Conservation (phyloP, 2,329 filamentous ascomycete species). For the Microdochium nivale region DNA sequence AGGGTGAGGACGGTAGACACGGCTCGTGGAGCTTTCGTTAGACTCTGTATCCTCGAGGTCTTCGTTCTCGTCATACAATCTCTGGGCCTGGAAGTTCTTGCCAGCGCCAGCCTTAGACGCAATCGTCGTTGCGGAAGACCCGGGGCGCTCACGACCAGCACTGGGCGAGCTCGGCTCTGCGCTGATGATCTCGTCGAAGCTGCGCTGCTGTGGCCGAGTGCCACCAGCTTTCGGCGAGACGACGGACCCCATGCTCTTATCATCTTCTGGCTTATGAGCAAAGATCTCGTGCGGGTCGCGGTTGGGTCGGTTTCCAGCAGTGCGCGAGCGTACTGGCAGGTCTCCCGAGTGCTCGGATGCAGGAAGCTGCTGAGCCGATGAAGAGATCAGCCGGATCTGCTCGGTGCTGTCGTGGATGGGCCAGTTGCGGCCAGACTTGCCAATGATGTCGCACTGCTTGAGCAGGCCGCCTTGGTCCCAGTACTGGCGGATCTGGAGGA, state of each 20-base stretch:
- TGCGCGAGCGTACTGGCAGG: slow-evolving; percentile 34
- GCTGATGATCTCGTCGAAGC: slow-evolving; percentile 64
- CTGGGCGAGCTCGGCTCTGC: slow-evolving; percentile 31
- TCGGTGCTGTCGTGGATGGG: slow-evolving; percentile 83
- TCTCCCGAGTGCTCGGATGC: slow-evolving; percentile 25
- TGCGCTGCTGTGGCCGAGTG: slow-evolving; percentile 54
- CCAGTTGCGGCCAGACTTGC: slow-evolving; percentile 85
- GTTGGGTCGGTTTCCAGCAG: slow-evolving; percentile 43
- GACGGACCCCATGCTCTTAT: slow-evolving; percentile 38
- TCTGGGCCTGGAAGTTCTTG: slow-evolving; percentile 55
- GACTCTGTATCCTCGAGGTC: slow-evolving; percentile 30
- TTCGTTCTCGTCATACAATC: slow-evolving; percentile 55
- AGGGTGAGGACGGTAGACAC: slow-evolving; percentile 56
- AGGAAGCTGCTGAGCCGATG: slow-evolving; percentile 20
- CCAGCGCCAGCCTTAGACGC: slow-evolving; percentile 45
- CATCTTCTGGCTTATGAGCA: slow-evolving; percentile 55
- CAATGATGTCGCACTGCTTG: slow-evolving; percentile 90
- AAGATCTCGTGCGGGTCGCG: slow-evolving; percentile 68
- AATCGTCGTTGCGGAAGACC: slow-evolving; percentile 20
- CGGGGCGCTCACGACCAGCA: slow-evolving; percentile 33
- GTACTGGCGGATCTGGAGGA: slow-evolving; percentile 76
- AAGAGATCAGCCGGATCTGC: slow-evolving; percentile 66
- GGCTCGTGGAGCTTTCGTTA: slow-evolving; percentile 29
- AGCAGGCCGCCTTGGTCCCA: slow-evolving; percentile 95
- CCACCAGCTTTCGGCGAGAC: slow-evolving; percentile 52